Base-by-base conservation (phyloP, 257 asterid species). In the Sherardia arvensis region DNA sequence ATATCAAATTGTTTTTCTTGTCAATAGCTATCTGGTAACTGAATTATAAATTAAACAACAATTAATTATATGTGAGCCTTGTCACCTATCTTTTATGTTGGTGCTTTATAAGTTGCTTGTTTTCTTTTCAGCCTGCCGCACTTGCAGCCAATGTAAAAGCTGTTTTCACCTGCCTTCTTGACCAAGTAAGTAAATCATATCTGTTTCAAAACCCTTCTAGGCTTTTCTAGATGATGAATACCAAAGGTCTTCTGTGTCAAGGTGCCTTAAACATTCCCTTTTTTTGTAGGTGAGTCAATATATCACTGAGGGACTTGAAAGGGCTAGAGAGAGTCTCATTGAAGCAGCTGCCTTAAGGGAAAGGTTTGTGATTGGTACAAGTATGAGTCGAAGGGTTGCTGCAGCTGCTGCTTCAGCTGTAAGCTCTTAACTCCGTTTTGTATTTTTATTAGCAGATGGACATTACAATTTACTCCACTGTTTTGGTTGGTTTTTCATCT, bases 261-360 rank as follows among this genome's bases (percentile, higher is more conserved):
- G 26, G 61, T 51, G 5, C 59, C 48, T 59, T 69, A 63, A 25
- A 26, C 30, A 38, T 57, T 58, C 53, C 59, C 77, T 63, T 62
- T 61, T 68, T 76, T 56, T 40, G 5, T 86, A 92, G 99, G 97
- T 87, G 66, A 80, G 97, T 70, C 77, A 68, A 65, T 87, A 90
- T 76, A 86, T 85, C 64, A 93, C 99, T 21, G 97, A 93, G 74
- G 99, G 99, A 66, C 96, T 93, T 66, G 97, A 93, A 76, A 81
- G 97, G 81, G 89, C 96, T 64, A 87, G 97, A 61, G 96, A 93
- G 69, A 74, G 95, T 78, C 84, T 93, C 59, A 87, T 85, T 51
- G 99, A 93, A 80, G 99, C 99, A 76, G 94, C 97, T 58, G 84
- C 95, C 67, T 74, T 85, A 66, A 87, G 97, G 94, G 99, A 93